A percentile compares a stretch with the other conserved stretches of the same genome.
phyloP scores from a whole-genome alignment of 306 rosid species.

The Casuarina glauca region DNA sequence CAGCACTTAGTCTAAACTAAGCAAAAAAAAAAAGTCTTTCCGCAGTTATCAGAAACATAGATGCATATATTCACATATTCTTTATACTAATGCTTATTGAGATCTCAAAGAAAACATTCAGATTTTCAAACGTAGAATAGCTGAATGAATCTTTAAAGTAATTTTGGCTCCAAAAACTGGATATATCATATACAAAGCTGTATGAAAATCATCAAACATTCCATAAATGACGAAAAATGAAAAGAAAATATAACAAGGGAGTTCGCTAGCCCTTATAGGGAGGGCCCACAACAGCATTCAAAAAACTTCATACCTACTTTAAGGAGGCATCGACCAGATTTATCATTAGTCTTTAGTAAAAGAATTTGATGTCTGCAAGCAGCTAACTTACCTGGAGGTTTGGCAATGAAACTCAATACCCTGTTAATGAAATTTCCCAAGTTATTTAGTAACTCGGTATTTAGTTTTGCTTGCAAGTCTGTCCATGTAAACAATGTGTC shows the following conservation, averaged over 20 bases:
- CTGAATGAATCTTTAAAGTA: not conserved
- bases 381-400: conserved; percentile 82
- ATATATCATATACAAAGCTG: not conserved
- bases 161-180: not conserved
- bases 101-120: not conserved
- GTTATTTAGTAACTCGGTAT: conserved; percentile 81
- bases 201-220: not conserved
- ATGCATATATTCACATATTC: not conserved
- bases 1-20: not conserved
- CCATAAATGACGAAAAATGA: not conserved
- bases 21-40: not conserved
- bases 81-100: not conserved
- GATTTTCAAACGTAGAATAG: not conserved
- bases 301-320: not conserved
- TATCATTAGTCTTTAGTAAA: not conserved
- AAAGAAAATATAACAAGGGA: not conserved
- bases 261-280: not conserved
- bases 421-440: conserved; percentile 91
- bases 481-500: conserved; percentile 91
- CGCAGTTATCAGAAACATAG: not conserved
- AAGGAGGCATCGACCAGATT: not conserved
- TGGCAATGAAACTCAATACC: conserved; percentile 92
- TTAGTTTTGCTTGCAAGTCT: conserved; percentile 92
- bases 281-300: not conserved
- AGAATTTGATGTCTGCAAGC: not conserved